Evolutionary conservation across 2,329 filamentous ascomycete genomes (phyloP).

Genomic region (Neonectria magnoliae): DNA sequence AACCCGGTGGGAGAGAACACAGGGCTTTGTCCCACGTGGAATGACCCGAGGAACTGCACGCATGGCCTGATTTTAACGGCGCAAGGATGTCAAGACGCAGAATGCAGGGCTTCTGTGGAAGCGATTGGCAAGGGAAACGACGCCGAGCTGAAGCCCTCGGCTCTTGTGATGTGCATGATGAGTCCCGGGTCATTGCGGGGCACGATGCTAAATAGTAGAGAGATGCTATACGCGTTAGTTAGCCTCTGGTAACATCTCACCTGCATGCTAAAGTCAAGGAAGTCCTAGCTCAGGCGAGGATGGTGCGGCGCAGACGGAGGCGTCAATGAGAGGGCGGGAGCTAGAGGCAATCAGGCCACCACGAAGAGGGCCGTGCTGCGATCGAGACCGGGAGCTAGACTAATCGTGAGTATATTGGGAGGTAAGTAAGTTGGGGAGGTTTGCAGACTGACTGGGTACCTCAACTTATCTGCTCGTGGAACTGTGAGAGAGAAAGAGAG

Average conservation of each 20-base stretch:
- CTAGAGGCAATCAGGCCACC: not conserved
- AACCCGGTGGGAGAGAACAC: not conserved
- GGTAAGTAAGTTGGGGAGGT: not conserved
- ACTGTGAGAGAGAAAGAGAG: not conserved
- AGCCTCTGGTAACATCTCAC: not conserved
- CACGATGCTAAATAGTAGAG: not conserved
- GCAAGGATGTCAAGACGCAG: not conserved
- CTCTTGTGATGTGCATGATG: not conserved
- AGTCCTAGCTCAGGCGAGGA: not conserved
- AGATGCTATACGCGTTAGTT: too few relatives aligned
- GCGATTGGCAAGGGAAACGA: not conserved
- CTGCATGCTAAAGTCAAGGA: not conserved
- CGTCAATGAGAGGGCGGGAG: not conserved
- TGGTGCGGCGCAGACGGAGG: not conserved
- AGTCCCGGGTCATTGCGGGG: not conserved
- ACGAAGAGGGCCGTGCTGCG: not conserved
- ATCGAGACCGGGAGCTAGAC: not conserved
- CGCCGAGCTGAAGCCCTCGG: not conserved
- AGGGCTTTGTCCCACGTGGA: not conserved
- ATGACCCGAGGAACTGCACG: not conserved
- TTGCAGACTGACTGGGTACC: not conserved
- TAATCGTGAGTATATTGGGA: too few relatives aligned
- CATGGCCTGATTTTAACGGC: constrained; percentile 7
- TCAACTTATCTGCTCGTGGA: too few relatives aligned
- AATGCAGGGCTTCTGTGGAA: not conserved